Base-by-base conservation (phyloP, 2,329 filamentous ascomycete genomes). In the Colletotrichum filicis region DNA sequence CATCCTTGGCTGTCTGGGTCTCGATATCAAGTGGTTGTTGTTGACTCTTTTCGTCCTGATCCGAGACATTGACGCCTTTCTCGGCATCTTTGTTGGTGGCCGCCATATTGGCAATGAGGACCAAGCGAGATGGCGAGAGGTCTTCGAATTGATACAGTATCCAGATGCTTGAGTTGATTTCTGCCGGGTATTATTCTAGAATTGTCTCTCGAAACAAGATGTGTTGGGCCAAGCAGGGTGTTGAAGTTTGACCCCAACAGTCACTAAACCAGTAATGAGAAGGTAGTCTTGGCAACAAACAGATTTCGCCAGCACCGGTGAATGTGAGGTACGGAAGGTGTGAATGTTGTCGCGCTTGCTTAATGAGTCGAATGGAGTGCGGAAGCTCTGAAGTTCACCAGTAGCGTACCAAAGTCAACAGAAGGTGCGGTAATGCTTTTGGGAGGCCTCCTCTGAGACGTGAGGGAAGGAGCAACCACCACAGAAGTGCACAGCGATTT, bases 11-110 rank as follows among this genome's bases (percentile, higher is more conserved):
- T 14, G 60, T 49, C 26, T 74, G 61, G 19, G 61, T 16, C 9
- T 59, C 57, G 9, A 68, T 61, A 14, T 68, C 68, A 28, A 37
- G 37, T n/a, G 68, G 66, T 5, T 68, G 61, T 6, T 46, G n/a
- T 12, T 59, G 62, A 7, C 28, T 72, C 11, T 58, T 32, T 24
- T 68, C 58, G 28, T 52, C 53, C 24, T 56, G 49, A 16, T 42
- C 32, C 28, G 62, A 59, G 37, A 73, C 9, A 16, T 30, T 35
- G 42, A 72, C 14, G 42, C 30, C 68, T 49, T 74, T 74, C 42
- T 74, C 71, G 28, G 61, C 62, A 26, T 74, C 49, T 19, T 42
- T 61, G 3, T 67, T 32, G 62, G 62, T 32, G 37, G 46, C 63
- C 3, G 68, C 62, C 71, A 74, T 74, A 35, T 22, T 64, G 24